Evolutionary conservation across 2,329 filamentous ascomycete genomes (phyloP).

Genomic region (Macroventuria anomochaeta): DNA sequence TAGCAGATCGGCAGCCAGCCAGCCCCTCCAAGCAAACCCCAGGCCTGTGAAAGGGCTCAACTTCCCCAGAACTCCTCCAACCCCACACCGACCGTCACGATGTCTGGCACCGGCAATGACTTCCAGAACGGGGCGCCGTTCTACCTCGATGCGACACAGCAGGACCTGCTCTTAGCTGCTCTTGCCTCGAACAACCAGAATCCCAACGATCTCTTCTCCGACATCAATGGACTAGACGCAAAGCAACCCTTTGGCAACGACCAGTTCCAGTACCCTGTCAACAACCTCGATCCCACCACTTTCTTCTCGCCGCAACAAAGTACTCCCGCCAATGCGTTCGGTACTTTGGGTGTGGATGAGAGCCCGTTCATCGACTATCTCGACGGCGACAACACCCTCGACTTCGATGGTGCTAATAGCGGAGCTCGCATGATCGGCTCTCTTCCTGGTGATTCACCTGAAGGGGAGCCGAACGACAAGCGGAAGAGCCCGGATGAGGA

Average conservation of each 20-base stretch:
- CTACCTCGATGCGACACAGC: constrained; percentile 56
- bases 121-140: constrained; percentile 50
- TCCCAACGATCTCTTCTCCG: constrained; percentile 38
- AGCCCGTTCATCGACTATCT: constrained; percentile 86
- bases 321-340: constrained; percentile 51
- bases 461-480: constrained; percentile 63
- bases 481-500: constrained; percentile 75
- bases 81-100: constrained; percentile 34
- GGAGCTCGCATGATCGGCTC: constrained; percentile 75
- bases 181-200: constrained; percentile 55
- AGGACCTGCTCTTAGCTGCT: constrained; percentile 57
- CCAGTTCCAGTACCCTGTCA: constrained; percentile 43
- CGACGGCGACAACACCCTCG: constrained; percentile 75
- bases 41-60: background rate
- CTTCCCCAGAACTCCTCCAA: constrained; percentile 1
- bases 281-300: constrained; percentile 39
- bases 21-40: constrained; percentile 1
- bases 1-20: constrained; percentile 7
- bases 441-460: constrained; percentile 64
- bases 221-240: constrained; percentile 8
- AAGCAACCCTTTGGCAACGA: constrained; percentile 30
- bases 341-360: constrained; percentile 63
- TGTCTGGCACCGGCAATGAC: constrained; percentile 49
- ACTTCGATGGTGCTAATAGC: constrained; percentile 69
- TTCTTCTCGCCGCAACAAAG: constrained; percentile 51